Evolutionary conservation across 208 protist species (phyloP).

Genomic region (Leishmania amazonensis): DNA sequence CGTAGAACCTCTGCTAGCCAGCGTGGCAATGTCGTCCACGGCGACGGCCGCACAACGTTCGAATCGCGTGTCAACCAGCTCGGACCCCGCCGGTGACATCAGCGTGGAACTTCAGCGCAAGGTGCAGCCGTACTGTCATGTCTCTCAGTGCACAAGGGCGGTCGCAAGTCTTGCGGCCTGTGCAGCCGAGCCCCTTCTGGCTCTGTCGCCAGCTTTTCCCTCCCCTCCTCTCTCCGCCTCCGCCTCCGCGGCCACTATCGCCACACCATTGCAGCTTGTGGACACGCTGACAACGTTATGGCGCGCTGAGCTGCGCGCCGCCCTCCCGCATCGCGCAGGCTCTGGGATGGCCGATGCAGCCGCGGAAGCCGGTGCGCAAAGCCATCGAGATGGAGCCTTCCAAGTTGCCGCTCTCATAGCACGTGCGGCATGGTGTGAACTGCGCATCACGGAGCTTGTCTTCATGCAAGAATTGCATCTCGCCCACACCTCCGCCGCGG

Average conservation of each 20-base stretch:
- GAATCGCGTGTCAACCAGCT: not conserved
- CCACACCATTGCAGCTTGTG: constrained; percentile 4
- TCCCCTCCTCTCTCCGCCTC: not conserved
- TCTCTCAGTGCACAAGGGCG: not conserved
- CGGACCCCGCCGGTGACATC: not conserved
- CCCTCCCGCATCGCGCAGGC: not conserved
- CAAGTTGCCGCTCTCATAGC: constrained; percentile 21
- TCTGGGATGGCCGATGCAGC: not conserved
- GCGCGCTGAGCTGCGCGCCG: constrained; percentile 1
- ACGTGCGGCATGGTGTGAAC: constrained; percentile 30
- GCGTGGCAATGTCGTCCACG: not conserved
- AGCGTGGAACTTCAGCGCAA: constrained; percentile 3
- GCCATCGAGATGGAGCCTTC: not conserved
- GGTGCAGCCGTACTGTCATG: not conserved
- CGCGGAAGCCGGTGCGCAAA: not conserved
- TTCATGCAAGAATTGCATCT: constrained; percentile 29
- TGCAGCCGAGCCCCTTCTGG: constrained; percentile 18
- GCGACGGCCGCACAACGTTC: not conserved
- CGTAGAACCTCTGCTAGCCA: not conserved
- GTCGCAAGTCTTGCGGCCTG: constrained; percentile 14
- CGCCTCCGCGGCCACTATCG: not conserved
- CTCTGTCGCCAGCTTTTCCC: not conserved
- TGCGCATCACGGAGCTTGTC: constrained; percentile 25
- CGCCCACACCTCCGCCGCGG: not conserved
- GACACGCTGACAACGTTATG: constrained; percentile 7